These are phyloP conservation scores for Linum trigynum DNA, from an alignment of 345 rosid genomes.

Conservation along the genomic window DNA sequence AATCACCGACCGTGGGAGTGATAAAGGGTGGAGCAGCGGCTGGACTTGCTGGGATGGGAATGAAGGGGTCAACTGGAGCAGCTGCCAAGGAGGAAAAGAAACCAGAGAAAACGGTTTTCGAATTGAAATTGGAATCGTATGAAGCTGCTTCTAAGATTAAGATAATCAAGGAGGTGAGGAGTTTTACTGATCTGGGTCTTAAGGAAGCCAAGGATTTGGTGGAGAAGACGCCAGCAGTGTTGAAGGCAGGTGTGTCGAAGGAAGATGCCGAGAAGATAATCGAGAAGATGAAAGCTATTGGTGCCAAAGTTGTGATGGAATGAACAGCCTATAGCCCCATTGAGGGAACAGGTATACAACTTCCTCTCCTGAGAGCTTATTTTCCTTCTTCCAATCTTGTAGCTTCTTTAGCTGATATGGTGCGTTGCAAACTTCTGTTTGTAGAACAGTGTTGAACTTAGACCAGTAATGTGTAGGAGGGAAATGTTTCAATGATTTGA, in stretches of 20 bases:
- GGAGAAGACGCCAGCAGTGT: constrained; percentile 58
- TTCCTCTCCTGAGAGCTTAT: too few species aligned
- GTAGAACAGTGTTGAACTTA: too few species aligned
- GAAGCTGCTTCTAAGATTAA: constrained; percentile 72
- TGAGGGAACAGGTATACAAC: too few species aligned
- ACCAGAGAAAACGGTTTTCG: constrained; percentile 75
- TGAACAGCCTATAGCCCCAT: constrained; percentile 17
- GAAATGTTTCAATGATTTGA: too few species aligned
- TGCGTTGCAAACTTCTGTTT: too few species aligned
- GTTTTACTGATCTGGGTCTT: constrained; percentile 76
- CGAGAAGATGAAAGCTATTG: constrained; percentile 75
- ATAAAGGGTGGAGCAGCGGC: constrained; percentile 48
- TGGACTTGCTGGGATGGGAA: constrained; percentile 38
- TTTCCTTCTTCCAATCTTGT: too few species aligned
- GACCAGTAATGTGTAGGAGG: too few species aligned
- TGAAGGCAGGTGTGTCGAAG: constrained; percentile 69
- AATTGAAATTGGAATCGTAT: constrained; percentile 61
- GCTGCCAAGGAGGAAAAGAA: constrained; percentile 66
- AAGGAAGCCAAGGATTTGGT: constrained; percentile 91
- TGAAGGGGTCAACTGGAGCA: constrained; percentile 26
- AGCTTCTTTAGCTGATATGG: too few species aligned
- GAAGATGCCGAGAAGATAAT: constrained; percentile 74
- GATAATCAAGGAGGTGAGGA: constrained; percentile 70
- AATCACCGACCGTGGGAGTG: constrained; percentile 49
- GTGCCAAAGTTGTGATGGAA: constrained; percentile 74